These are phyloP conservation scores for Pyrenophora graminea DNA, from an alignment of 2,329 filamentous ascomycete species.

Conservation along the genomic window DNA sequence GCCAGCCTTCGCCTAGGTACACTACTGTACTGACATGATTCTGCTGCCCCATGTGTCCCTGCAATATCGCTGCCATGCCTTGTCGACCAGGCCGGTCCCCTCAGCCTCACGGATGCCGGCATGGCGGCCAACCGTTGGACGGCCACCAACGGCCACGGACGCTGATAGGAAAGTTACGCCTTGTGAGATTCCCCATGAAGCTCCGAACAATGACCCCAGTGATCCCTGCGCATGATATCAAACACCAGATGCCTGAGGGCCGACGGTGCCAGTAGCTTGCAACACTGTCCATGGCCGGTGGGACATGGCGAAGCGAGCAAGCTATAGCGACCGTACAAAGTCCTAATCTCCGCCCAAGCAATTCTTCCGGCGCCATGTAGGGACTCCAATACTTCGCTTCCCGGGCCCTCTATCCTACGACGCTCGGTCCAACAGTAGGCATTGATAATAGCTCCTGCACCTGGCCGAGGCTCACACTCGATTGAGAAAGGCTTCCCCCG, in stretches of 20 bases:
- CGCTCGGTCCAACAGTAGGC: constrained; percentile 13
- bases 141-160: constrained; percentile 1
- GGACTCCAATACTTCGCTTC: constrained; percentile 18
- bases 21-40: background rate
- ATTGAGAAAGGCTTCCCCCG: constrained; percentile 21
- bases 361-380: constrained; percentile 22
- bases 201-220: background rate
- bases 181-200: background rate
- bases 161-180: constrained; percentile 15
- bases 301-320: constrained; percentile 17
- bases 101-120: constrained; percentile 27
- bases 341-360: constrained; percentile 20
- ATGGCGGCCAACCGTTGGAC: constrained; percentile 10
- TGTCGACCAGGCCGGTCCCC: constrained; percentile 6
- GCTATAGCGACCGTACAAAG: constrained; percentile 13
- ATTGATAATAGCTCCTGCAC: constrained; percentile 4
- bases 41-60: constrained; percentile 1
- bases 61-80: background rate
- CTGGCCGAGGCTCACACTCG: constrained; percentile 17
- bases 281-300: background rate
- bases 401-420: constrained; percentile 8
- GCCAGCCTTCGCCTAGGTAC: background rate
- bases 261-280: constrained; percentile 4
- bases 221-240: background rate
- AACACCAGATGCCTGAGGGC: constrained; percentile 8